phyloP scores from a whole-genome alignment of 768 basidiomycete genomes.

The Piloderma croceum region DNA sequence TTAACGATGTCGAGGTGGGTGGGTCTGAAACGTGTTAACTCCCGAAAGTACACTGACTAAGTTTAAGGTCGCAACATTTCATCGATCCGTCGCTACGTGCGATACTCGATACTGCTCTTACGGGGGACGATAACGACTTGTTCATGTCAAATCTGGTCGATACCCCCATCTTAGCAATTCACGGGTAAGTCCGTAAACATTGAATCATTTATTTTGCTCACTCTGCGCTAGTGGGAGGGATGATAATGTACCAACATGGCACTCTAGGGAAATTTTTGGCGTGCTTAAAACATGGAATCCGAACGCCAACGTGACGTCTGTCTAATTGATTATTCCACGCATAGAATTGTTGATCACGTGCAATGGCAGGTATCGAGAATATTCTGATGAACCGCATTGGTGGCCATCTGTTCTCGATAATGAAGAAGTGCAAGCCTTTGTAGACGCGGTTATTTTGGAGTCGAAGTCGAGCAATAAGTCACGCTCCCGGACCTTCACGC shows the following conservation, averaged over 20 bases:
- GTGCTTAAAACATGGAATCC: constrained; percentile 54
- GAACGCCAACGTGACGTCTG: constrained; percentile 49
- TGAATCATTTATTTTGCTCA: not conserved
- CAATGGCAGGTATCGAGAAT: constrained; percentile 61
- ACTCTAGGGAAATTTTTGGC: constrained; percentile 62
- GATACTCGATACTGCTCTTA: constrained; percentile 68
- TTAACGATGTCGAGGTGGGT: constrained; percentile 56
- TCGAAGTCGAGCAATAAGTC: constrained; percentile 7
- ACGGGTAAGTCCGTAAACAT: constrained; percentile 57
- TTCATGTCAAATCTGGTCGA: constrained; percentile 74
- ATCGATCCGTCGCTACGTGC: constrained; percentile 69
- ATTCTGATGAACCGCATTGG: constrained; percentile 62
- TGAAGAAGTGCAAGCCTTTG: constrained; percentile 47
- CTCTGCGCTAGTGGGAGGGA: constrained; percentile 56
- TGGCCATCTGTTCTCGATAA: constrained; percentile 57
- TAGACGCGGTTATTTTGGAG: constrained; percentile 31
- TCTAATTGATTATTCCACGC: constrained; percentile 3
- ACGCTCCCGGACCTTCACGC: constrained; percentile 44
- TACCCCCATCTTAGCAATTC: constrained; percentile 66
- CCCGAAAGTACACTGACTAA: not conserved
- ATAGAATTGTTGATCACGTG: no score
- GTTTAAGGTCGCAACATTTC: constrained; percentile 60
- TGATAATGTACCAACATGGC: constrained; percentile 85
- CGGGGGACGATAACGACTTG: constrained; percentile 84
- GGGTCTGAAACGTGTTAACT: not conserved